Base-by-base conservation (phyloP, 805 yeast genomes). In the Metschnikowia orientalis region DNA sequence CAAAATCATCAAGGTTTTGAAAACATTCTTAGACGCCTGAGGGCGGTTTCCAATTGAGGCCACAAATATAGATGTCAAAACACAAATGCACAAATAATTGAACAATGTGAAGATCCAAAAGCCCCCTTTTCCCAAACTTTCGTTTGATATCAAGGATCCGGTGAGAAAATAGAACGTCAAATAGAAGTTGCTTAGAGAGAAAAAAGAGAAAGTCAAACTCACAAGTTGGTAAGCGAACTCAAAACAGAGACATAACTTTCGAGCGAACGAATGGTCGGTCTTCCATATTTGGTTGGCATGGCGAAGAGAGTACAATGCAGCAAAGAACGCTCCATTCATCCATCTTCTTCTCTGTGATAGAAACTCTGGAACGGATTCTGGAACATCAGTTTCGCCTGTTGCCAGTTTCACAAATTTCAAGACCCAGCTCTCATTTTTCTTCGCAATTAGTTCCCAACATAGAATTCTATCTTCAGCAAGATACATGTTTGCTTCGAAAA, bases 21-120 rank as follows among this genome's bases (percentile, higher is more conserved):
- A 92, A 31, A 90, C 59, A 32, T 74, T 79, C 37, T 79, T 80
- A 0, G 96, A 90, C 20, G 98, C 98, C 49, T 92, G 97, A 2
- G 99, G 99, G 51, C 97, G 74, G 54, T 92, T 92, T 44, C 99
- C 99, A 75, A 92, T 83, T 0, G 97, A 88, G 22, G 89, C 83
- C 45, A 92, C 81, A 51, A 92, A 84, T 59, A 88, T 80, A n/a
- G 94, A 77, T 8, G 92, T 79, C 47, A 92, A 69, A 12, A 84
- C 81, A 55, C 94, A 79, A 34, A 88, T 72, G 50, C 90, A 77
- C 40, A 87, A 61, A 56, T 92, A 89, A 57, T 88, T 86, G 77
- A 92, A 79, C 26, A 89, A 70, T 30, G 88, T 81, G 57, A 89
- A 90, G 17, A 86, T 60, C 63, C 86, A 79, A 48, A 79, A 78